Conservation (phyloP, 2,329 filamentous ascomycete species). For the Sporothrix luriei region DNA sequence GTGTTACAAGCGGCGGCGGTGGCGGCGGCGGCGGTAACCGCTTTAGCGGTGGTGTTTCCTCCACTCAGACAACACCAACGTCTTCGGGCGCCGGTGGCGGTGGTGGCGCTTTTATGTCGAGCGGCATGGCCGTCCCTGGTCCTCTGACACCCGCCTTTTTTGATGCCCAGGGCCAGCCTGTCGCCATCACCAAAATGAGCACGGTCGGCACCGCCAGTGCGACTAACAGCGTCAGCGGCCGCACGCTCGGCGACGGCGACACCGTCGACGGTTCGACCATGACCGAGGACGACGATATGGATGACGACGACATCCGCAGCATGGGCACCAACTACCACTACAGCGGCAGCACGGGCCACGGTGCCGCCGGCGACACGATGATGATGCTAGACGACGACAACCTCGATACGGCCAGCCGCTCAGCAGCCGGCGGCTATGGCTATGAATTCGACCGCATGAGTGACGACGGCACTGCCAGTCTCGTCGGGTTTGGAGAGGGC, state of each 20-base stretch:
- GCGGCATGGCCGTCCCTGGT: constrained; percentile 32
- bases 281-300: constrained; percentile 45
- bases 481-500: constrained; percentile 92
- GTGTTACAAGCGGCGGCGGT: constrained; percentile 37
- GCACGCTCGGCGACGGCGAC: constrained; percentile 51
- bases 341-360: constrained; percentile 42
- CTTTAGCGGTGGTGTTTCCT: constrained; percentile 36
- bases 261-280: constrained; percentile 52
- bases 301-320: constrained; percentile 70
- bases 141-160: constrained; percentile 72
- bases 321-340: constrained; percentile 64
- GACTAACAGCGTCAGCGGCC: constrained; percentile 62
- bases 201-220: constrained; percentile 91
- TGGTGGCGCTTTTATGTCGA: constrained; percentile 35
- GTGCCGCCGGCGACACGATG: constrained; percentile 34
- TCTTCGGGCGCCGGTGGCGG: constrained; percentile 45
- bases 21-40: constrained; percentile 31
- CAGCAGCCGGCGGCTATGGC: constrained; percentile 54
- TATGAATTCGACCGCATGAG: constrained; percentile 73
- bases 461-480: constrained; percentile 77
- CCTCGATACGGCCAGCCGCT: constrained; percentile 53
- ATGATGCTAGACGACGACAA: constrained; percentile 56
- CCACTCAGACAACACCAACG: constrained; percentile 53
- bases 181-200: constrained; percentile 73
- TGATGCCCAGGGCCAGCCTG: constrained; percentile 71